These are phyloP conservation scores for Sungouiella thailandica DNA, from an alignment of 805 yeast genomes.

Conservation along the genomic window DNA sequence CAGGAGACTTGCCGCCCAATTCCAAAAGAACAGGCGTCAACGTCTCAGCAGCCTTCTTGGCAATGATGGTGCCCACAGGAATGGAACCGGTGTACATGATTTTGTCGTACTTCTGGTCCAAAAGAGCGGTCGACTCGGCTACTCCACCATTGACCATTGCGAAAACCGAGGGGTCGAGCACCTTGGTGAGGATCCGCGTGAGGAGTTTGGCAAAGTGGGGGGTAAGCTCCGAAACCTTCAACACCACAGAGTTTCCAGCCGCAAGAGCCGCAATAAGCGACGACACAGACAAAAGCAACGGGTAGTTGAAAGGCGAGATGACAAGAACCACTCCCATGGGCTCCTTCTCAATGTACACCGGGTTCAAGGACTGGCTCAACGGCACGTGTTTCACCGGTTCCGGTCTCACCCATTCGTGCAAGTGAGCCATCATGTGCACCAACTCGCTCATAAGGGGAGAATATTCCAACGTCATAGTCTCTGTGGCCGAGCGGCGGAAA, in stretches of 20 bases:
- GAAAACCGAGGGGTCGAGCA: conserved; percentile 53
- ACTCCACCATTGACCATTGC: conserved; percentile 70
- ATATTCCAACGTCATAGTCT: conserved; percentile 59
- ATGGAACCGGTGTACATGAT: conserved; percentile 84
- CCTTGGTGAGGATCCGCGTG: conserved; percentile 47
- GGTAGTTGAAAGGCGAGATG: conserved; percentile 79
- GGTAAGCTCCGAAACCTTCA: conserved; percentile 71
- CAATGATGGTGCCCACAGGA: conserved; percentile 70
- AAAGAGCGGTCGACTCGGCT: conserved; percentile 44
- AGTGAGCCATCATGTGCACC: conserved; percentile 49
- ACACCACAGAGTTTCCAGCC: conserved; percentile 75
- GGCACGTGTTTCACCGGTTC: conserved; percentile 37
- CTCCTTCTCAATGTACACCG: conserved; percentile 16
- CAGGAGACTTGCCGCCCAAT: conserved; percentile 92
- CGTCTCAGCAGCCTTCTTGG: conserved; percentile 76
- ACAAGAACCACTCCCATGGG: conserved; percentile 66
- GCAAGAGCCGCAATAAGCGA: conserved; percentile 80
- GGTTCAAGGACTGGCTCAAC: conserved; percentile 20
- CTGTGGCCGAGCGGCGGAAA: conserved; percentile 59
- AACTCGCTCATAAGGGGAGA: conserved; percentile 50
- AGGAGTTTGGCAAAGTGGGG: conserved; percentile 58
- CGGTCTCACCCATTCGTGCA: conserved; percentile 60
- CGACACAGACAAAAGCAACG: conserved; percentile 55
- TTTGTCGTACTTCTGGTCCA: conserved; percentile 68
- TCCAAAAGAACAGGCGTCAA: conserved; percentile 80